Base-by-base conservation (phyloP, 495 filamentous ascomycete species). In the Xylaria curta region DNA sequence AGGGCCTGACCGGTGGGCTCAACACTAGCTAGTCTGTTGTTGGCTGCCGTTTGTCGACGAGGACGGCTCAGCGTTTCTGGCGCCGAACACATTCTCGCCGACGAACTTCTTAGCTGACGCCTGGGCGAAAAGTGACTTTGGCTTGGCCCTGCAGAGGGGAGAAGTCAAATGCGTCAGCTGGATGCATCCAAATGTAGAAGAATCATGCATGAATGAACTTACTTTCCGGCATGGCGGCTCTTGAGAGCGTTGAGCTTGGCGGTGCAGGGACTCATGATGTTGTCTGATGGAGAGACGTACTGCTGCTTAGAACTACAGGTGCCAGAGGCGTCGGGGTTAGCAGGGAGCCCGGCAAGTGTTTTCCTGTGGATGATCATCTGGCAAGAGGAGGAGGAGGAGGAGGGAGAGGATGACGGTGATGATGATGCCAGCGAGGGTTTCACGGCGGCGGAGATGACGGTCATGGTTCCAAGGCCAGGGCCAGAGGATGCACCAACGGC, bases 261-360 rank as follows among this genome's bases (percentile, higher is more conserved):
- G n/a, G 93, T 94, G 81, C 93, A 95, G 19, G 95, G 95, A 72
- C 91, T 94, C 91, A 97, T 91, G 82, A 98, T 93, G 79, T 89
- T 91, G 78, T 98, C 95, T 13, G 93, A 96, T 0, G 95, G 95
- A n/a, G 93, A 96, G 78, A 97, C 84, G 82, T 97, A 98, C 70
- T 87, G 82, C 76, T 89, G 87, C 67, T 89, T 84, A 61, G 76
- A 75, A 71, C 85, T 88, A 70, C 28, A 38, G 63, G 28, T 15
- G 47, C 66, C 59, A 58, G 60, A n/a, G 36, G 51, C 60, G 59
- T 24, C 66, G 38, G 71, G 33, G 72, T 74, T 65, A 76, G 69
- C 72, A 74, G 76, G 17, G 31, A 56, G 66, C 56, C 61, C 24
- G 54, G 65, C 63, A 59, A 67, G 53, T 26, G 63, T 73, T 12